A percentile compares a stretch with the other conserved stretches of the same genome.
phyloP scores from a whole-genome alignment of 192 early-diverging fungal species.

The Entomortierella lignicola region DNA sequence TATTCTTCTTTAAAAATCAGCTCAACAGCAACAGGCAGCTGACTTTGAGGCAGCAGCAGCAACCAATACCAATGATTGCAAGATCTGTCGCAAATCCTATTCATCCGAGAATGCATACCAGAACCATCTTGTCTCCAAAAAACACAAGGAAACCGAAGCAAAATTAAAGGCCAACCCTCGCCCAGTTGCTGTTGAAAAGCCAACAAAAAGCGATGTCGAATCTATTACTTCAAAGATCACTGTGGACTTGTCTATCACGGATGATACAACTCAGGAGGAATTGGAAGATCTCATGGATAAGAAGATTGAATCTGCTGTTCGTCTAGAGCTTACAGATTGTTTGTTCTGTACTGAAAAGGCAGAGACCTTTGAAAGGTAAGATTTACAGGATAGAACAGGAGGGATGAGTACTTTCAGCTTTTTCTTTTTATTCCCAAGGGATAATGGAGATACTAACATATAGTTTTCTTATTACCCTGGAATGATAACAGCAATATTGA shows the following conservation, averaged over 20 bases:
- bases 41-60: constrained; percentile 40
- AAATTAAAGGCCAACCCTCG: constrained; percentile 54
- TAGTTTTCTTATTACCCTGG: not conserved
- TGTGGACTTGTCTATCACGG: constrained; percentile 54
- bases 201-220: constrained; percentile 38
- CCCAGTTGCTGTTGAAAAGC: constrained; percentile 21
- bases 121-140: constrained; percentile 94
- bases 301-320: constrained; percentile 78
- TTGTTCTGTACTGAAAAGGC: constrained; percentile 88
- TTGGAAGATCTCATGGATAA: constrained; percentile 82
- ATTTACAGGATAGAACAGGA: not conserved
- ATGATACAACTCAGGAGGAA: constrained; percentile 65
- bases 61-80: constrained; percentile 59
- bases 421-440: too few species aligned
- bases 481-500: constrained; percentile 70
- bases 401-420: too few species aligned
- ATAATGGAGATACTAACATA: too few species aligned
- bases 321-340: constrained; percentile 83
- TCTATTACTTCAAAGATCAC: constrained; percentile 48
- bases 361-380: constrained; percentile 65
- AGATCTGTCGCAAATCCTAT: constrained; percentile 73
- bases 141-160: constrained; percentile 87
- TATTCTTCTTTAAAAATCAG: not conserved
- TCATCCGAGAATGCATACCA: constrained; percentile 85
- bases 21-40: constrained; percentile 44